Conservation (phyloP, 163 green algal species). For the Trebouxia gelatinosa region DNA sequence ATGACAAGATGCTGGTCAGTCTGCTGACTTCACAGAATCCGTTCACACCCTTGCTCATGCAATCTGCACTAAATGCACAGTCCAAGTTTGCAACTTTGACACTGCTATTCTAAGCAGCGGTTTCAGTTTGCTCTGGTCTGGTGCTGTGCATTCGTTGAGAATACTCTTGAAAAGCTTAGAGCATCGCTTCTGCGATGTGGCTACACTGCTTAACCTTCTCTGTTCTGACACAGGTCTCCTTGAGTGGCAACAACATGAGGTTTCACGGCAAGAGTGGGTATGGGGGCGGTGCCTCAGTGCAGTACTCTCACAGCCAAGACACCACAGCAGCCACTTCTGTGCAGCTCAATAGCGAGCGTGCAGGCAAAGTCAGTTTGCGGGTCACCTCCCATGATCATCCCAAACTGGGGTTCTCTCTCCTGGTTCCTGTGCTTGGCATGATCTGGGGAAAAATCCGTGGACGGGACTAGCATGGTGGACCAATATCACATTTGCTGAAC, state of each 20-base stretch:
- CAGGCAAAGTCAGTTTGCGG: conserved; percentile 44
- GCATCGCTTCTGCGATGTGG: too few species aligned
- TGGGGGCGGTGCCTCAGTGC: conserved; percentile 49
- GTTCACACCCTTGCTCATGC: too few species aligned
- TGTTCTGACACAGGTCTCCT: conserved; percentile 28
- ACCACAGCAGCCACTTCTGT: conserved; percentile 40
- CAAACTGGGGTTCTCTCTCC: conserved; percentile 32
- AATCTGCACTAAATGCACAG: too few species aligned
- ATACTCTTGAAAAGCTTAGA: too few species aligned
- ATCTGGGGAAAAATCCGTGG: conserved; percentile 31
- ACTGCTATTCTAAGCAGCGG: too few species aligned
- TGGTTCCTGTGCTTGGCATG: conserved; percentile 27
- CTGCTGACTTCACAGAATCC: too few species aligned
- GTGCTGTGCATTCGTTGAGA: too few species aligned
- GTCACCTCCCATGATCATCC: conserved; percentile 39
- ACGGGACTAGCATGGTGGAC: conserved; percentile 12
- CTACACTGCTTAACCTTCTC: not conserved
- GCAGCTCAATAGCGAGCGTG: conserved; percentile 59
- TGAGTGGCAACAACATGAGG: conserved; percentile 54
- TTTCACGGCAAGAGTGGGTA: conserved; percentile 57
- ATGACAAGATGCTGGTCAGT: conserved; percentile 7
- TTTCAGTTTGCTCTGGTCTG: too few species aligned
- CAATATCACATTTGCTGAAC: too few species aligned
- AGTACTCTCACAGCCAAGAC: conserved; percentile 42
- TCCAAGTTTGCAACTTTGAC: too few species aligned